phyloP scores from a whole-genome alignment of 1,284 basidiomycete species.

The Marasmius oreades region DNA sequence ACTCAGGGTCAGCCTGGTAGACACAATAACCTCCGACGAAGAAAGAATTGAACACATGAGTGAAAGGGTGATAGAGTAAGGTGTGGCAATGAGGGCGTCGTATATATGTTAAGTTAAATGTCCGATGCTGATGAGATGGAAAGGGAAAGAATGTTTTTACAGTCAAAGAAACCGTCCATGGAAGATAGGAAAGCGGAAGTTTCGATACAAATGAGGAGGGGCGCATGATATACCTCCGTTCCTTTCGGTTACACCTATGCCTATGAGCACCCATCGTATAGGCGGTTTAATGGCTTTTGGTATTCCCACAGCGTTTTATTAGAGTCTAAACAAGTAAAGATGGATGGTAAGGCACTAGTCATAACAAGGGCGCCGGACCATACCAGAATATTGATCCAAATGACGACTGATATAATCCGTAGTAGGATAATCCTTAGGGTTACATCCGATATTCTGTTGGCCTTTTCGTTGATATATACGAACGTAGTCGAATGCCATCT shows the following conservation, averaged over 20 bases:
- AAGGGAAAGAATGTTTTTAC: no score
- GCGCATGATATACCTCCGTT: background rate
- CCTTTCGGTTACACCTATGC: background rate
- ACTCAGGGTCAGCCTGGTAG: no score
- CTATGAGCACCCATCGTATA: background rate
- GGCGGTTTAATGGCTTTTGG: background rate
- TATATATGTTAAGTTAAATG: no score
- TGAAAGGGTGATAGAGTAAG: no score
- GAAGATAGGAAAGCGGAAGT: no score
- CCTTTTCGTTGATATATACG: constrained; percentile 67
- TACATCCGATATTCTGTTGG: constrained; percentile 48
- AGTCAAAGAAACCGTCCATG: no score
- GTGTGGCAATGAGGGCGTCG: no score
- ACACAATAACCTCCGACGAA: no score
- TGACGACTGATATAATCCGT: constrained; percentile 59
- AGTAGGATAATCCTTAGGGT: constrained; percentile 58
- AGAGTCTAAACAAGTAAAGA: background rate
- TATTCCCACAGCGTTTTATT: constrained; percentile 2
- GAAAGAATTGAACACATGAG: no score
- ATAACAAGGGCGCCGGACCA: constrained; percentile 17
- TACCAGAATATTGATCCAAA: constrained; percentile 42
- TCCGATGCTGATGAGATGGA: no score
- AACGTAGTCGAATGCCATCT: constrained; percentile 68
- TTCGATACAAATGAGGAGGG: no score
- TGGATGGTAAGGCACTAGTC: background rate